Conservation (phyloP, 2,329 filamentous ascomycete species). For the Alternaria infectoria region DNA sequence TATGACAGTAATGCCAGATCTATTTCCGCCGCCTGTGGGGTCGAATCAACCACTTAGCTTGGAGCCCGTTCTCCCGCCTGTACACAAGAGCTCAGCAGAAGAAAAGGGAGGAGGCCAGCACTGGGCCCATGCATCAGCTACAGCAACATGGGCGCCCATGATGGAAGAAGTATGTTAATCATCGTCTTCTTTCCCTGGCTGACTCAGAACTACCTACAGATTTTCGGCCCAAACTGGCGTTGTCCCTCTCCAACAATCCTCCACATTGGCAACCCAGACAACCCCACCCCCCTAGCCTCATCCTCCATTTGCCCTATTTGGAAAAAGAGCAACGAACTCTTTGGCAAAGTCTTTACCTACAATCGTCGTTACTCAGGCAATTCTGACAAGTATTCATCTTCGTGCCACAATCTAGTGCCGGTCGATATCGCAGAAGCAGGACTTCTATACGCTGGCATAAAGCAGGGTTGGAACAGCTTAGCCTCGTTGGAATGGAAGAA, state of each 20-base stretch:
- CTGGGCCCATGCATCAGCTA: constrained; percentile 23
- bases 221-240: constrained; percentile 39
- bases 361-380: not conserved
- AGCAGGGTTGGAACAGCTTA: constrained; percentile 33
- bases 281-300: not conserved
- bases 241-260: constrained; percentile 39
- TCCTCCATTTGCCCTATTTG: constrained; percentile 32
- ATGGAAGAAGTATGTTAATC: constrained; percentile 31
- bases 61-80: constrained; percentile 20
- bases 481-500: constrained; percentile 34
- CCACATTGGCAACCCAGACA: constrained; percentile 32
- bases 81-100: constrained; percentile 19
- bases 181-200: not conserved
- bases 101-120: constrained; percentile 14
- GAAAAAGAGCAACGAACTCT: constrained; percentile 41
- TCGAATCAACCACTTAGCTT: constrained; percentile 14
- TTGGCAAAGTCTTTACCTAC: constrained; percentile 33
- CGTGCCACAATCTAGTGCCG: not conserved
- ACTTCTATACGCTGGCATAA: constrained; percentile 39
- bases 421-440: constrained; percentile 27
- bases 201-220: constrained; percentile 10
- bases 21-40: not conserved
- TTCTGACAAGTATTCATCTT: not conserved
- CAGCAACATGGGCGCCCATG: constrained; percentile 36
- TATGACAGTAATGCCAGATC: constrained; percentile 35